Base-by-base conservation (phyloP, 202 grass and related monocot genomes). In the Cymbopogon flexuosus region DNA sequence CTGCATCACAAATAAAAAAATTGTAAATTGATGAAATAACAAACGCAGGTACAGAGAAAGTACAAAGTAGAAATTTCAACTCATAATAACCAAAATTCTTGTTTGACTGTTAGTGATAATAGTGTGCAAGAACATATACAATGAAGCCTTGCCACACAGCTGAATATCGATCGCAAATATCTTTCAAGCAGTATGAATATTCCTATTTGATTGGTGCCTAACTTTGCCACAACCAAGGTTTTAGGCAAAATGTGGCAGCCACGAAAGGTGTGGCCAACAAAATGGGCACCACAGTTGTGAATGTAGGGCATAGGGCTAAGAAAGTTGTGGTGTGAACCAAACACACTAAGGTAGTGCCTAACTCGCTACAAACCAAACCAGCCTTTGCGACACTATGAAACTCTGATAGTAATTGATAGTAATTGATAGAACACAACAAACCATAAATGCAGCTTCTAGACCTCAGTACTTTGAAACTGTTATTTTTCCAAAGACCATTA, bases 1-100 rank as follows among this genome's bases (percentile, higher is more conserved):
- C 88, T 90, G 88, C 21, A 71, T 57, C 37, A 27, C 47, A 75
- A 62, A 79, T 75, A 16, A 43, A 30, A 33, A 68, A 66, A 22
- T 39, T 79, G 24, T 83, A 79, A 89, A 42, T 42, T 34, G 14
- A 39, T 5, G 15, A 45, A 45, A 45, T 21, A 12, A 23, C 10
- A 36, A n/a, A 84, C 21, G 62, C 43, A 58, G 41, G 16, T 6
- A 42, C 47, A 22, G 6, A 51, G 2, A 52, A 52, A 57, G 1
- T 3, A 19, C 19, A 58, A 65, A 49, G 1, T 46, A 1, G 19
- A 79, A 8, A 19, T 42, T 18, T 5, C 34, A 59, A 11, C 37
- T 46, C 78, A 57, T 10, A 57, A 23, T 74, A 19, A 67, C 62
- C 10, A 59, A 75, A 60, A 40, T 59, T 12, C 1, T 65, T 6